A percentile compares a stretch with the other conserved stretches of the same genome.
phyloP scores from a whole-genome alignment of 2,329 filamentous ascomycete species.

The Alternaria sp. region DNA sequence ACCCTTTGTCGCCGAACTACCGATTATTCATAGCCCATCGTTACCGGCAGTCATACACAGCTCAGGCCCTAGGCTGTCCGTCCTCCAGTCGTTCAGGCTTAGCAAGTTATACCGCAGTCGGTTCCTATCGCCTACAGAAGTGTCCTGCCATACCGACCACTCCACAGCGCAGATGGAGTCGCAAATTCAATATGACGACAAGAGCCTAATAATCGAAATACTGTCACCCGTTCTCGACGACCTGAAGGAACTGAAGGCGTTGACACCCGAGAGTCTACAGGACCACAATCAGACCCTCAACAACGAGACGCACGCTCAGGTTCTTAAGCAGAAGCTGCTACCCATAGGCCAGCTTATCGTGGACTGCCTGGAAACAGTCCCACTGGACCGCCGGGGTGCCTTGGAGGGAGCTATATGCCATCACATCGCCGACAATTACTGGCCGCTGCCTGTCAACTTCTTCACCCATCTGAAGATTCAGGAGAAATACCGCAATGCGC shows the following conservation, averaged over 20 bases:
- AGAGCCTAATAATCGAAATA: neutral
- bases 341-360: conserved; percentile 24
- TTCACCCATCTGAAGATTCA: conserved; percentile 17
- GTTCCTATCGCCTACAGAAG: neutral
- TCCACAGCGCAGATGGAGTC: neutral
- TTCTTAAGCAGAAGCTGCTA: conserved; percentile 21
- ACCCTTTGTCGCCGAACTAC: neutral
- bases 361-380: neutral
- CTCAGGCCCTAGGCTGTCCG: neutral
- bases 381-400: neutral
- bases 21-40: neutral
- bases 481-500: conserved; percentile 20
- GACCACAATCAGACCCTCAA: conserved; percentile 4
- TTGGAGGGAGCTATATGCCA: conserved; percentile 23
- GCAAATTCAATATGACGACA: neutral
- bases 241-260: conserved; percentile 15
- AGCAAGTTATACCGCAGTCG: neutral
- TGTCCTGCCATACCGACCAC: neutral
- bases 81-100: neutral
- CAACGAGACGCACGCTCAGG: conserved; percentile 15
- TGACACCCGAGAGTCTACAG: conserved; percentile 14
- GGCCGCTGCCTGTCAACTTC: conserved; percentile 19
- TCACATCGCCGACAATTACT: conserved; percentile 21
- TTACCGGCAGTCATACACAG: neutral
- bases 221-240: conserved; percentile 12